Conservation (phyloP, 2,329 filamentous ascomycete genomes). For the Fusarium tupiense region DNA sequence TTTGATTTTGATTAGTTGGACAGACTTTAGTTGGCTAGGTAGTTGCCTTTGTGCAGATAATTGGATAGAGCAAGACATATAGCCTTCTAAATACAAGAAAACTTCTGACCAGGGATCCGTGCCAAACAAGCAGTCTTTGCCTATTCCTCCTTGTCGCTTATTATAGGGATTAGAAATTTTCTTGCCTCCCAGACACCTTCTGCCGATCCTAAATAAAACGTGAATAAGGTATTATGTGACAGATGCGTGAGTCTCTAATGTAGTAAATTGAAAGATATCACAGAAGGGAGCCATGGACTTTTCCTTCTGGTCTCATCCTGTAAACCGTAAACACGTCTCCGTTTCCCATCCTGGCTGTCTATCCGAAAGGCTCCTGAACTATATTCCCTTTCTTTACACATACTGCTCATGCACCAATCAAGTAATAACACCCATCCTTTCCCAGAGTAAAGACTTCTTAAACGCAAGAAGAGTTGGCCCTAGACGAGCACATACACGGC, state of each 20-base stretch:
- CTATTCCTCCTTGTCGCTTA: not conserved
- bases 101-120: not conserved
- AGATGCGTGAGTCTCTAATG: not conserved
- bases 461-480: not conserved
- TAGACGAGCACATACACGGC: not conserved
- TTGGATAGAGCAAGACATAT: not conserved
- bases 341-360: not conserved
- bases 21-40: not conserved
- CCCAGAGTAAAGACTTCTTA: slow-evolving; percentile 15
- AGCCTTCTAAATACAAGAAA: not conserved
- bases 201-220: not conserved
- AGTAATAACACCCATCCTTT: slow-evolving; percentile 19
- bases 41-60: not conserved
- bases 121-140: not conserved
- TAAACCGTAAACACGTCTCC: not conserved
- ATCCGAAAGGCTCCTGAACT: slow-evolving; percentile 5
- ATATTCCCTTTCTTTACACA: slow-evolving; percentile 22
- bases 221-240: not conserved
- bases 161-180: not conserved
- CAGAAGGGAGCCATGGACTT: not conserved
- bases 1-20: not conserved
- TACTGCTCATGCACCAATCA: slow-evolving; percentile 22
- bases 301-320: not conserved
- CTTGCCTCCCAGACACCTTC: not conserved
- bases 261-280: slow-evolving; percentile 1